These are phyloP conservation scores for Clonostachys solani DNA, from an alignment of 2,329 filamentous ascomycete genomes.

Conservation along the genomic window DNA sequence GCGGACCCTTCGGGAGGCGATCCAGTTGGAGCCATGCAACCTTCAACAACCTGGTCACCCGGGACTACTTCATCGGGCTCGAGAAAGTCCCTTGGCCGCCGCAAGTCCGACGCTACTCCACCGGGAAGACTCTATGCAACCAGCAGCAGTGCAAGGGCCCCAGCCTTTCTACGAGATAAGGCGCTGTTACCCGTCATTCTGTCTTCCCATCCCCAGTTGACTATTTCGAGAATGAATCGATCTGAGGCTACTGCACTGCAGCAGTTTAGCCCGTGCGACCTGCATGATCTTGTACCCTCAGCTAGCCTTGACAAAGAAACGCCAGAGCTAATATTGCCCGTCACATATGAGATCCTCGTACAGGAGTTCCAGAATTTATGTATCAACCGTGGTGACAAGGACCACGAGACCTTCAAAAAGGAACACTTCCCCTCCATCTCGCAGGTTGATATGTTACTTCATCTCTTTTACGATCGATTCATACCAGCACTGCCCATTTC, in stretches of 20 bases:
- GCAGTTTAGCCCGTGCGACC: no score
- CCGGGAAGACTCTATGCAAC: constrained; percentile 1
- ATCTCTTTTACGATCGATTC: constrained; percentile 23
- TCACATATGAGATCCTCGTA: no score
- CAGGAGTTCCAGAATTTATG: no score
- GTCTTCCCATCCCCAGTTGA: background rate
- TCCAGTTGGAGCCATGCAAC: background rate
- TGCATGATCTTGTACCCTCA: no score
- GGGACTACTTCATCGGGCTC: background rate
- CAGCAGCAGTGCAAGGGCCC: constrained; percentile 1
- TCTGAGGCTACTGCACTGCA: no score
- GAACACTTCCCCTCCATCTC: constrained; percentile 15
- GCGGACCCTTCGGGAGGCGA: background rate
- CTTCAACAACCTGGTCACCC: background rate
- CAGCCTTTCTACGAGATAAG: background rate
- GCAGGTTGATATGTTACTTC: constrained; percentile 20
- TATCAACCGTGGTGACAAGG: no score
- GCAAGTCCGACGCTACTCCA: background rate
- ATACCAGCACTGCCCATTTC: constrained; percentile 22
- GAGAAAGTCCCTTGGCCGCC: background rate
- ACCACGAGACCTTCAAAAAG: constrained; percentile 3
- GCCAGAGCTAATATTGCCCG: no score
- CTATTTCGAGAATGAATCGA: background rate
- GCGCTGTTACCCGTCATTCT: background rate
- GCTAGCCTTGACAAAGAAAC: no score